Percentiles rank a stretch among this genome's conserved stretches.
These are phyloP conservation scores for Leccinum fibrillosum DNA, from an alignment of 768 basidiomycete genomes.

Conservation along the genomic window DNA sequence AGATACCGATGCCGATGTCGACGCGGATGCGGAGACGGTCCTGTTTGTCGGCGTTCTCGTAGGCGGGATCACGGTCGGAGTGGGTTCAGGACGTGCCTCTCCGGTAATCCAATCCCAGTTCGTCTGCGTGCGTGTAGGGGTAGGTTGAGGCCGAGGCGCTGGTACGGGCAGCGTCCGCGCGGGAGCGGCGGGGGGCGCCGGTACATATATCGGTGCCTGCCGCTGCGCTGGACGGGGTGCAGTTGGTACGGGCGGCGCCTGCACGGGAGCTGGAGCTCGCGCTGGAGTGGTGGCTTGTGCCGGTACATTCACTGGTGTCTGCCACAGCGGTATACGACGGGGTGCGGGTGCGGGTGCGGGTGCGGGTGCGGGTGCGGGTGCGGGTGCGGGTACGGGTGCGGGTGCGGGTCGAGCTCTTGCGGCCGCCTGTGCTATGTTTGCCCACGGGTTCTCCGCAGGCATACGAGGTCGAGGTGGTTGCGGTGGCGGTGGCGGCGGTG, in stretches of 20 bases:
- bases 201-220: not conserved
- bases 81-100: not conserved
- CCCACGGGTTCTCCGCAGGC: not conserved
- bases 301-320: not conserved
- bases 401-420: not conserved
- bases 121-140: conserved; percentile 2
- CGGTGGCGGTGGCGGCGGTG: not conserved
- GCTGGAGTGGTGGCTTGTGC: not conserved
- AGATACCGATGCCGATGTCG: not conserved
- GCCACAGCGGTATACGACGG: not conserved
- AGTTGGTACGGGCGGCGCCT: not conserved
- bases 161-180: not conserved
- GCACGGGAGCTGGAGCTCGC: not conserved
- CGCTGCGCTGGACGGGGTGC: not conserved
- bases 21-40: not conserved
- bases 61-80: not conserved
- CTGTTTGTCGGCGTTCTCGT: not conserved
- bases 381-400: not conserved
- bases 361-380: not conserved
- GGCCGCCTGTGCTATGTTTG: not conserved
- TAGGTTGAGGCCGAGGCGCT: not conserved
- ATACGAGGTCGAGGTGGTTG: not conserved
- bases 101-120: not conserved
- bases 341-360: not conserved
- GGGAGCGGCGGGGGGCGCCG: not conserved